Conservation (phyloP, 2,329 filamentous ascomycete species). For the Pyrenochaeta sp. region DNA sequence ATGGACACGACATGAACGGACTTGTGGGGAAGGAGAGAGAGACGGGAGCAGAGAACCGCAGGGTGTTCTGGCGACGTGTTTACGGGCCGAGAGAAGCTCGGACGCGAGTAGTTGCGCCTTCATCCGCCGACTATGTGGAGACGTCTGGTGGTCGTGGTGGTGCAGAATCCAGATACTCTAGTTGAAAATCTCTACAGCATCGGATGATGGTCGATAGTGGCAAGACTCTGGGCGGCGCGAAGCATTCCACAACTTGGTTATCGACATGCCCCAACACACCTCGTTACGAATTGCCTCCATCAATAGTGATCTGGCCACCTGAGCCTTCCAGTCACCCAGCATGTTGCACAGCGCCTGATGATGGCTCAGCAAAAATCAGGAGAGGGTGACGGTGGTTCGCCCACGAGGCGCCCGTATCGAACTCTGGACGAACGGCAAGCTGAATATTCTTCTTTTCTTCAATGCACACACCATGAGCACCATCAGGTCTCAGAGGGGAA, state of each 20-base stretch:
- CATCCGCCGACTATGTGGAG: conserved; percentile 3
- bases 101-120: conserved; percentile 6
- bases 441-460: too few relatives aligned
- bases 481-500: conserved; percentile 13
- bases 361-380: conserved; percentile 3
- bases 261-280: background rate
- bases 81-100: conserved; percentile 10
- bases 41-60: too few relatives aligned
- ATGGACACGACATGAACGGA: conserved; percentile 4
- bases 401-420: conserved; percentile 9
- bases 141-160: background rate
- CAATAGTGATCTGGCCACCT: background rate
- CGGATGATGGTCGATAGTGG: conserved; percentile 1
- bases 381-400: background rate
- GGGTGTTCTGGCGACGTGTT: conserved; percentile 6
- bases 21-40: conserved; percentile 2
- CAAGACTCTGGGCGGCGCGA: background rate
- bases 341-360: conserved; percentile 5
- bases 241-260: conserved; percentile 8
- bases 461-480: conserved; percentile 1
- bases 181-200: too few relatives aligned
- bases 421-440: too few relatives aligned
- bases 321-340: conserved; percentile 2
- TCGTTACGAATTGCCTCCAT: background rate
- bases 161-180: background rate